phyloP scores from a whole-genome alignment of 192 early-diverging fungal species.

The Pilaira anomala region DNA sequence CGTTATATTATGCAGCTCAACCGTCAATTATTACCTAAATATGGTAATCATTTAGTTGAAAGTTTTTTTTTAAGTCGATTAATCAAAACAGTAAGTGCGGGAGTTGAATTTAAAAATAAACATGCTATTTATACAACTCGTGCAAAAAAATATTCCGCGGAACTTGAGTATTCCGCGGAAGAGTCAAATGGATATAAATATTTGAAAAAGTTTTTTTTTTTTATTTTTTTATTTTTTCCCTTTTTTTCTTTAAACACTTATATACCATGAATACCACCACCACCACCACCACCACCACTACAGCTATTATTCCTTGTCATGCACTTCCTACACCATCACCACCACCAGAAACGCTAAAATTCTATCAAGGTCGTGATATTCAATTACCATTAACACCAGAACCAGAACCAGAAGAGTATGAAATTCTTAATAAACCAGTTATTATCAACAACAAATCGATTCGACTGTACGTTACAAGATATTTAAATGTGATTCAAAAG shows the following conservation, averaged over 20 bases:
- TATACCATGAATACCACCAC: background rate
- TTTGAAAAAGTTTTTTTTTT: constrained; percentile 6
- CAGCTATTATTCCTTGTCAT: background rate
- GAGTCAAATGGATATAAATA: background rate
- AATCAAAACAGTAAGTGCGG: too few species aligned
- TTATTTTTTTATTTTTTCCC: background rate
- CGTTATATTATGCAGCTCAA: too few species aligned
- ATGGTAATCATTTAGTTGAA: too few species aligned
- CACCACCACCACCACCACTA: background rate
- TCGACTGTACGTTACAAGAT: background rate
- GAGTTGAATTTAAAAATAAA: too few species aligned
- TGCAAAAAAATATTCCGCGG: too few species aligned
- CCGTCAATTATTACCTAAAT: too few species aligned
- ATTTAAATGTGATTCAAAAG: constrained; percentile 48
- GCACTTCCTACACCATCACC: constrained; percentile 13
- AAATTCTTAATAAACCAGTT: background rate
- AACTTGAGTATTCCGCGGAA: constrained; percentile 14
- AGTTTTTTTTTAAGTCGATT: too few species aligned
- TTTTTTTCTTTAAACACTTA: constrained; percentile 6
- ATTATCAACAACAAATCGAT: background rate
- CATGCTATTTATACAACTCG: too few species aligned
- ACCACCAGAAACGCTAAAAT: constrained; percentile 2
- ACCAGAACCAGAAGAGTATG: background rate
- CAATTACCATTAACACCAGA: background rate
- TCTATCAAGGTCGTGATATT: background rate